Evolutionary conservation across 306 rosid genomes (phyloP).

Genomic region (Castanea mollissima): DNA sequence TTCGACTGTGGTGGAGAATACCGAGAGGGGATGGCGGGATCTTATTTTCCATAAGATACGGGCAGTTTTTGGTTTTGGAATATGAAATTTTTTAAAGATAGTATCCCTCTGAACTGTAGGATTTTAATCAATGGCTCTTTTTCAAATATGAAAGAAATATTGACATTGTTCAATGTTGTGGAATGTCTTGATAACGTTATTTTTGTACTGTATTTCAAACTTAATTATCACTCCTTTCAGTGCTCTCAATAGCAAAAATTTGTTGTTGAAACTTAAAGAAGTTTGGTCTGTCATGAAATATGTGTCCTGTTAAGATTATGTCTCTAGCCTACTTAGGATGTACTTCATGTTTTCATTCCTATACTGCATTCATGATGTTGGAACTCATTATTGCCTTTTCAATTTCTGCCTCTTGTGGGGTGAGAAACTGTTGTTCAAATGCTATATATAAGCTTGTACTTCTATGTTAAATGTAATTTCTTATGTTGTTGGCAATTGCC

Average conservation of each 20-base stretch:
- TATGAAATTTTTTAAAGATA: constrained; percentile 31
- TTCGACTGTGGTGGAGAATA: constrained; percentile 94
- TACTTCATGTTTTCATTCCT: background rate
- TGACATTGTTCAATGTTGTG: constrained; percentile 33
- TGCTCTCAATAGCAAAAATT: background rate
- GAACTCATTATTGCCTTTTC: background rate
- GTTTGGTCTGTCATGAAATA: background rate
- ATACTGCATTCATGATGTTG: background rate
- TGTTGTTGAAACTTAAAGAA: background rate
- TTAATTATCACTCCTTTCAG: background rate
- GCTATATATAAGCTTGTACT: background rate
- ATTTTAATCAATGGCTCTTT: constrained; percentile 10
- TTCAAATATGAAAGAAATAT: constrained; percentile 29
- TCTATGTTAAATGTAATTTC: background rate
- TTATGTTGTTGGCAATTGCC: background rate
- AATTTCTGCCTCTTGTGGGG: background rate
- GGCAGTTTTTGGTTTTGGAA: constrained; percentile 93
- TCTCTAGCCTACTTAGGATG: background rate
- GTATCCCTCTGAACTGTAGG: constrained; percentile 20
- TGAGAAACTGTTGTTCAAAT: background rate
- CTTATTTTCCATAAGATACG: constrained; percentile 91
- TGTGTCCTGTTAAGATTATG: background rate
- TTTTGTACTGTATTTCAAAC: background rate
- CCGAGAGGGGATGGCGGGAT: constrained; percentile 98
- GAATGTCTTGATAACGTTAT: background rate